phyloP scores from a whole-genome alignment of 163 green algal genomes.

The Picocystis sp. region DNA sequence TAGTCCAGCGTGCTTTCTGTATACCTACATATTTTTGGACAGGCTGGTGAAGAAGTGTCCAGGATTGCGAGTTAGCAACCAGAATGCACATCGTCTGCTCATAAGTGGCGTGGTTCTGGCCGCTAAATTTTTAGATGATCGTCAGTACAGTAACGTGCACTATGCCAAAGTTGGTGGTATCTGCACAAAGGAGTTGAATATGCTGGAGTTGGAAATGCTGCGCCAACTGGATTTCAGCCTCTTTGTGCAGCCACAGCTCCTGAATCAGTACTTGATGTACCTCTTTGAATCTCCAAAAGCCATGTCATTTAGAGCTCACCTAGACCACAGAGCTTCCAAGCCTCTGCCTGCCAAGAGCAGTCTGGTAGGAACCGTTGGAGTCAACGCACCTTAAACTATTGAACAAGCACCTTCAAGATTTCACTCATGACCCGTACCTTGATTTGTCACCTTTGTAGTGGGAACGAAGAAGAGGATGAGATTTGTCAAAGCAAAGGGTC shows the following conservation, averaged over 20 bases:
- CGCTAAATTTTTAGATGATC: conserved; percentile 61
- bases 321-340: no score
- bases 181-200: conserved; percentile 45
- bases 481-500: no score
- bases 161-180: conserved; percentile 58
- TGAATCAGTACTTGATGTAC: no score
- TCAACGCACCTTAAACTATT: no score
- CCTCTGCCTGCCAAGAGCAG: no score
- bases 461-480: no score
- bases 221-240: conserved; percentile 42
- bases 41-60: conserved; percentile 25
- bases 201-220: conserved; percentile 57
- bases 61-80: conserved; percentile 23
- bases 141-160: conserved; percentile 58
- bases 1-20: conserved; percentile 49
- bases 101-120: conserved; percentile 44
- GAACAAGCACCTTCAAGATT: no score
- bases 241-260: conserved; percentile 14
- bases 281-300: no score
- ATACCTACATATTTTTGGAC: conserved; percentile 47
- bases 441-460: no score
- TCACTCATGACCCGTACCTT: no score
- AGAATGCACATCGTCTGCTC: conserved; percentile 56
- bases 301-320: no score
- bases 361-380: no score